Evolutionary conservation across 1,284 basidiomycete species (phyloP), one percentile per base, ranked within the genome.

Genomic region (Moesziomyces aphidis): DNA sequence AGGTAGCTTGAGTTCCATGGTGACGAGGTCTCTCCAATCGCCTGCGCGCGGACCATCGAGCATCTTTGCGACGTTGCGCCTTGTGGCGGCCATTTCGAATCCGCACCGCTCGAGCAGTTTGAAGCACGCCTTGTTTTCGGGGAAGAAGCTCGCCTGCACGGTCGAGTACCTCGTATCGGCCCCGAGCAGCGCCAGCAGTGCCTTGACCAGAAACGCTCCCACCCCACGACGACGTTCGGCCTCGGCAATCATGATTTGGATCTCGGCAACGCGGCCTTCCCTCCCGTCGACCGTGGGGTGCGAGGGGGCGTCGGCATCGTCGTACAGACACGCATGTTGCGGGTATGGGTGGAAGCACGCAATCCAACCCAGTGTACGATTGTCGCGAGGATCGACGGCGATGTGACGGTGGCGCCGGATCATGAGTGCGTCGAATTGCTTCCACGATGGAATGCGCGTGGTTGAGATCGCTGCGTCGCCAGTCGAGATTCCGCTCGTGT

Each of bases 381-480:
- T 73, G 44, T 72, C 65, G 17, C 53, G 43, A 1, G 64, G 64
- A 42, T 73, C 54, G 1, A 67, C 66, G 4, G 73, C 73, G 23
- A 76, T 68, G 48, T 55, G 60, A 1, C 73, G 61, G 43, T 76
- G 67, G 1, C 61, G 58, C n/a, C 59, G 61, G 50, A 76, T 60
- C 64, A 69, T 69, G 28, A 73, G 44, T 21, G 55, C 21, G 46
- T 76, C 73, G 22, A 72, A 76, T 11, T 69, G 55, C 53, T 68
- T 62, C 73, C 73, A 76, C 3, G 64, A 50, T 11, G 73, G 73
- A 0, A 61, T 44, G 5, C 53, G 50, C 3, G 31, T 49, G 10
- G 61, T 61, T 4, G 61, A 56, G 47, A 76, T 60, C n/a, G 61
- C 42, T 2, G 73, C 73, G 58, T 73, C 36, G 13, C 73, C 73